Evolutionary conservation across 148 eudicot genomes (phyloP), one percentile per base, ranked within the genome.

Genomic region (Chenopodium quinoa): DNA sequence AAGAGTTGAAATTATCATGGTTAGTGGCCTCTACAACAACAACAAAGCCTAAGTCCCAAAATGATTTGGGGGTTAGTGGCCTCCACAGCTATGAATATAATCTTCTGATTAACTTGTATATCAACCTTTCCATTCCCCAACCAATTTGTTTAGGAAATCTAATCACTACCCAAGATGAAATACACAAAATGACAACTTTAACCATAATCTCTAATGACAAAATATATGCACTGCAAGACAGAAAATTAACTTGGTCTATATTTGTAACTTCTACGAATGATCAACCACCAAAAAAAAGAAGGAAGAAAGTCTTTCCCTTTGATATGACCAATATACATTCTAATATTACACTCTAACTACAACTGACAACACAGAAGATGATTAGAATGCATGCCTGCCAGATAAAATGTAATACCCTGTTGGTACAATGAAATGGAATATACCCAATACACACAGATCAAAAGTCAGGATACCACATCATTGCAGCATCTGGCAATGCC

Each of bases 1-100:
- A 78, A 78, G 62, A 52, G 40, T 76, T 23, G 75, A 65, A 11
- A 77, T 75, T 46, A 76, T 63, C 62, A 48, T 31, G 71, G 19
- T 29, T 23, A 76, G 62, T 56, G 54, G 13, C 63, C 16, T 19
- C 48, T 47, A 31, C 20, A 75, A 31, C 32, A 31, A 31, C 32
- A 31, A 31, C 32, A 31, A 31, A 31, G 32, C 32, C 32, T 31
- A 31, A 31, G 32, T 31, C 32, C 32, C 32, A 31, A 31, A 31
- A 31, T 31, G 32, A 31, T 31, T 31, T 31, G 32, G 32, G 16
- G 71, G 19, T 29, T 23, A 76, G 62, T 56, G 54, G 13, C 63
- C 16, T 19, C 48, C 66, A 31, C 20, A 75, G 66, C 78, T 56
- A 20, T 47, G 44, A 40, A 40, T 0, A 40, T 40, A 40, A 5